A percentile compares a stretch with the other conserved stretches of the same genome.
phyloP scores from a whole-genome alignment of 192 early-diverging fungal species.

The Dispira simplex region DNA sequence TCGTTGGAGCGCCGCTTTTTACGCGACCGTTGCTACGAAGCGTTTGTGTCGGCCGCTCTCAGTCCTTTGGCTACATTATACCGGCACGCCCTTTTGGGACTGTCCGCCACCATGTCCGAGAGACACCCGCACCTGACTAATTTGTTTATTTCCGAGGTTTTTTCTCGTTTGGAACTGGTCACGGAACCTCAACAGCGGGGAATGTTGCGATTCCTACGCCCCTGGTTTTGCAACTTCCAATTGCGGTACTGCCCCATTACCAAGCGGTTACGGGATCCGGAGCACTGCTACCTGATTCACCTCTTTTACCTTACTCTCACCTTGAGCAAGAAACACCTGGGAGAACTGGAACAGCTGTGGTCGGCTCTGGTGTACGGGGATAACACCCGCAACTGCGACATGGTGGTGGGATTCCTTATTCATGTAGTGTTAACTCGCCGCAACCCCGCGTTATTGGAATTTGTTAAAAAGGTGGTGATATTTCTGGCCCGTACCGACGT shows the following conservation, averaged over 20 bases:
- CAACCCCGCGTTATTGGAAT: slow-evolving; percentile 7
- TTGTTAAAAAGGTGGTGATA: slow-evolving; percentile 7
- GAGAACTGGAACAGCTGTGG: slow-evolving; percentile 68
- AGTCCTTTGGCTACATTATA: slow-evolving; percentile 61
- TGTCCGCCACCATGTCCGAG: slow-evolving; percentile 51
- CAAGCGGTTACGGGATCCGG: slow-evolving; percentile 24
- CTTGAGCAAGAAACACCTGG: slow-evolving; percentile 59
- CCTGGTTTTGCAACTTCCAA: slow-evolving; percentile 70
- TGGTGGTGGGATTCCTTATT: slow-evolving; percentile 1
- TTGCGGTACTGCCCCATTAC: slow-evolving; percentile 21
- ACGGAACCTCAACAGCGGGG: slow-evolving; percentile 41
- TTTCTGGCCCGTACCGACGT: slow-evolving; percentile 8
- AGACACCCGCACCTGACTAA: slow-evolving; percentile 44
- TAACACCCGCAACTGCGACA: slow-evolving; percentile 40
- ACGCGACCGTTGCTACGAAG: slow-evolving; percentile 38
- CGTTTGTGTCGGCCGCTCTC: slow-evolving; percentile 49
- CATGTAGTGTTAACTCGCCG: neutral
- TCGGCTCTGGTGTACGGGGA: slow-evolving; percentile 44
- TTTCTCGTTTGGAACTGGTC: slow-evolving; percentile 46
- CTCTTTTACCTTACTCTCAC: slow-evolving; percentile 70
- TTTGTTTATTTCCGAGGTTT: slow-evolving; percentile 61
- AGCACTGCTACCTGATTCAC: slow-evolving; percentile 48
- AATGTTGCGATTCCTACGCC: slow-evolving; percentile 55
- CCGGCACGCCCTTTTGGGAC: slow-evolving; percentile 53
- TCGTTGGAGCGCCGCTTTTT: slow-evolving; percentile 53